A percentile compares a stretch with the other conserved stretches of the same genome.
These are phyloP conservation scores for Colletotrichum salicis DNA, from an alignment of 2,329 filamentous ascomycete species.

Conservation along the genomic window DNA sequence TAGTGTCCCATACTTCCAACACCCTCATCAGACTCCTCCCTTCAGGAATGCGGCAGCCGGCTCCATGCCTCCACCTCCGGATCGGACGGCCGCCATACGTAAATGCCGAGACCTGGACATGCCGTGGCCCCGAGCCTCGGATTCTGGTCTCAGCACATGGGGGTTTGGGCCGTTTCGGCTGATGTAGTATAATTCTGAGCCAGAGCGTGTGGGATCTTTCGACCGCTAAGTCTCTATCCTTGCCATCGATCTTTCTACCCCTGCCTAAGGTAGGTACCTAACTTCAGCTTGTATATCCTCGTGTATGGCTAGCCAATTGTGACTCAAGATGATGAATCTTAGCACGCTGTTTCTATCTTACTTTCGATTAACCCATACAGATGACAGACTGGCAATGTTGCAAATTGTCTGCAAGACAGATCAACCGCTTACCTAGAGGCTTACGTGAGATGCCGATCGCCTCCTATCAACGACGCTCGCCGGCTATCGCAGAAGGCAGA, in stretches of 20 bases:
- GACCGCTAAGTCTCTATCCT: no score
- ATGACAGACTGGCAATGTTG: background rate
- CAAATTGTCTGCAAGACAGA: background rate
- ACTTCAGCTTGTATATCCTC: no score
- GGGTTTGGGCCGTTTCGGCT: background rate
- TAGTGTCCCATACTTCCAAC: background rate
- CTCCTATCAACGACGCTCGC: background rate
- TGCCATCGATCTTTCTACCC: no score
- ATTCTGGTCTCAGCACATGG: background rate
- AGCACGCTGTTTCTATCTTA: background rate
- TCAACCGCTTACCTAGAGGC: background rate
- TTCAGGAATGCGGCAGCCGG: background rate
- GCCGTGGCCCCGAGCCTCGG: background rate
- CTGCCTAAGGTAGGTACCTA: no score
- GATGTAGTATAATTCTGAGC: background rate
- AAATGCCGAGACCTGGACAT: background rate
- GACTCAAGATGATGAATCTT: background rate
- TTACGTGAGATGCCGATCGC: constrained; percentile 14
- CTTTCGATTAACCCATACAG: background rate
- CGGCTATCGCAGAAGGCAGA: background rate
- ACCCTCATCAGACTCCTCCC: background rate
- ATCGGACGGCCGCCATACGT: background rate
- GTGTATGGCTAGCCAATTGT: no score
- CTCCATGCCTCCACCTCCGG: background rate
- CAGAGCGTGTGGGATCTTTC: no score